Conservation (phyloP, 805 yeast genomes). For the Spathaspora arborariae region DNA sequence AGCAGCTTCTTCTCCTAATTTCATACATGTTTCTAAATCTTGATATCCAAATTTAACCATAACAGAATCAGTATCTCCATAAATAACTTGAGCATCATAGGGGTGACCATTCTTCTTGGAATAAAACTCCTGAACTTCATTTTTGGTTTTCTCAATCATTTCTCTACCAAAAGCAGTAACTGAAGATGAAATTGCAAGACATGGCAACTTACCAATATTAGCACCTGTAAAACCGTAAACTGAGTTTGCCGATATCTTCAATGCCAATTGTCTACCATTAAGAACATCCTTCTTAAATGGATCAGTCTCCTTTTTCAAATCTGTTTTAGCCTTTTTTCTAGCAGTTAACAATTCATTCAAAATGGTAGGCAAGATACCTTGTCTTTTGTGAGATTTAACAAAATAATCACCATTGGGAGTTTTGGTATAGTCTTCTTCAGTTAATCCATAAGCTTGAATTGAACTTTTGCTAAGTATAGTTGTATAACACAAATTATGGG, state of each 20-base stretch:
- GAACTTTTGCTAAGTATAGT: constrained; percentile 72
- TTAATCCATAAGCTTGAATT: constrained; percentile 58
- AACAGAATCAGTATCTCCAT: constrained; percentile 99
- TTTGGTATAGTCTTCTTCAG: constrained; percentile 71
- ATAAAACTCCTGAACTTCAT: constrained; percentile 77
- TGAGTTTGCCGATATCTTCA: constrained; percentile 95
- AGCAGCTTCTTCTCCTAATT: constrained; percentile 92
- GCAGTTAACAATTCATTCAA: constrained; percentile 84
- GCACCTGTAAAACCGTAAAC: constrained; percentile 99
- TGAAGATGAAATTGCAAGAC: constrained; percentile 92
- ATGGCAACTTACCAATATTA: constrained; percentile 93
- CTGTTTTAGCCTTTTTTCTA: constrained; percentile 88
- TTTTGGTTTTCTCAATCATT: constrained; percentile 92
- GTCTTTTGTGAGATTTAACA: constrained; percentile 62
- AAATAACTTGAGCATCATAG: constrained; percentile 86
- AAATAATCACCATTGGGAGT: constrained; percentile 94
- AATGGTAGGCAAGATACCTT: constrained; percentile 91
- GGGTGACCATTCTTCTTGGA: constrained; percentile 76
- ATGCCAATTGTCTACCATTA: constrained; percentile 95
- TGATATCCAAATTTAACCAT: constrained; percentile 94
- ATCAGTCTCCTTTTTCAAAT: constrained; percentile 87
- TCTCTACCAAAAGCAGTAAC: constrained; percentile 94
- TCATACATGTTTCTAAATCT: constrained; percentile 83
- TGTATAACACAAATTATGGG: constrained; percentile 94
- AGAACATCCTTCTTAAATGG: constrained; percentile 91